Percentiles rank a stretch among this genome's conserved stretches.
Conservation (phyloP, 2,329 filamentous ascomycete species). For the Pestalotiopsis sp. region DNA sequence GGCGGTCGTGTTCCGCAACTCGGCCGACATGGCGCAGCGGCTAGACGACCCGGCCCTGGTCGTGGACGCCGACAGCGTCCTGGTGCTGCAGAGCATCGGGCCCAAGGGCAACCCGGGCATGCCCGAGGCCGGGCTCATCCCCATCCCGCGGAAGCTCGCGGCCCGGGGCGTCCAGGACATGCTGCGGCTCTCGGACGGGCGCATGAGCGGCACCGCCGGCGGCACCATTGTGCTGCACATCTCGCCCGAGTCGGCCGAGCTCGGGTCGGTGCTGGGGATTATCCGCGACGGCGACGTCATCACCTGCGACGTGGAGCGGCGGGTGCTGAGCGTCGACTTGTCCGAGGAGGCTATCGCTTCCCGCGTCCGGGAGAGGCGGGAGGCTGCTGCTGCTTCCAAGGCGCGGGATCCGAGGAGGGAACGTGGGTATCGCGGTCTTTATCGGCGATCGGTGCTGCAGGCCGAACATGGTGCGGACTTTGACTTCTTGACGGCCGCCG, state of each 20-base stretch:
- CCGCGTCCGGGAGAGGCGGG: slow-evolving; percentile 39
- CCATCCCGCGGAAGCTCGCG: slow-evolving; percentile 75
- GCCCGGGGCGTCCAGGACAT: slow-evolving; percentile 77
- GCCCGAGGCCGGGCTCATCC: slow-evolving; percentile 75
- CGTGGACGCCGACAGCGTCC: slow-evolving; percentile 61
- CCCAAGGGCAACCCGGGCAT: slow-evolving; percentile 91
- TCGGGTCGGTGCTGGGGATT: slow-evolving; percentile 76
- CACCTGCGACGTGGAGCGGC: slow-evolving; percentile 74
- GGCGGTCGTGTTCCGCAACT: slow-evolving; percentile 71
- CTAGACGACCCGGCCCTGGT: slow-evolving; percentile 62
- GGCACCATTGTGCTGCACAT: slow-evolving; percentile 92
- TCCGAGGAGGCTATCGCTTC: slow-evolving; percentile 68
- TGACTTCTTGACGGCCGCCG: slow-evolving; percentile 50
- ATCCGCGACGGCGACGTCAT: slow-evolving; percentile 78
- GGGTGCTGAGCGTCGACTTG: slow-evolving; percentile 61
- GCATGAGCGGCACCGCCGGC: slow-evolving; percentile 85
- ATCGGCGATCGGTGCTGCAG: slow-evolving; percentile 62
- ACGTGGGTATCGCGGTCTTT: slow-evolving; percentile 62
- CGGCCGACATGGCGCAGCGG: slow-evolving; percentile 74
- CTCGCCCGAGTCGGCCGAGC: slow-evolving; percentile 78
- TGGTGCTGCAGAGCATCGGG: slow-evolving; percentile 86
- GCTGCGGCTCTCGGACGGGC: slow-evolving; percentile 81
- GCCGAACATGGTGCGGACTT: slow-evolving; percentile 64
- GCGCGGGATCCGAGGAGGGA: background rate
- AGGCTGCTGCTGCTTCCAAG: slow-evolving; percentile 39